Evolutionary conservation across 331 rosid species (phyloP).

Genomic region (Rhamnella rubrinervis): DNA sequence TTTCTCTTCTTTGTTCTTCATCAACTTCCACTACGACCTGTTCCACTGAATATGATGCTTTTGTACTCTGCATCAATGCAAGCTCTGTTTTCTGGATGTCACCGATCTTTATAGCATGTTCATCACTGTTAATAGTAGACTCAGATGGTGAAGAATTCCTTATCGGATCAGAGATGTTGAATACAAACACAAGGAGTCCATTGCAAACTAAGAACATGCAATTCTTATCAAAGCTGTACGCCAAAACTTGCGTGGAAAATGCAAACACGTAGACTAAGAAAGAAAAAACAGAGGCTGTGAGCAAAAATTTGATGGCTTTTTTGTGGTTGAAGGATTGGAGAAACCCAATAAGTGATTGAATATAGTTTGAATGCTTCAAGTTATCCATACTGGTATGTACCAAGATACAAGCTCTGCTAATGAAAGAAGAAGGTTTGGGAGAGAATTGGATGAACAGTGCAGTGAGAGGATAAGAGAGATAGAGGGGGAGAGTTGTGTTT

Average conservation of each 20-base stretch:
- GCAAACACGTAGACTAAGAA: slow-evolving; percentile 19
- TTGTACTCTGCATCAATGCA: background rate
- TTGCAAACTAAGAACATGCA: slow-evolving; percentile 69
- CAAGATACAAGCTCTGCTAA: background rate
- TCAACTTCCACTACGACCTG: slow-evolving; percentile 5
- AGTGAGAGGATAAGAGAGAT: background rate
- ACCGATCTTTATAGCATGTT: background rate
- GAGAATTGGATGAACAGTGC: too few relatives aligned
- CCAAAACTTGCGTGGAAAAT: slow-evolving; percentile 23
- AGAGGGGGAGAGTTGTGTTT: background rate
- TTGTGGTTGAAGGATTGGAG: slow-evolving; percentile 8
- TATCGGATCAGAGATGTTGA: slow-evolving; percentile 38
- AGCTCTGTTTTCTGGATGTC: background rate
- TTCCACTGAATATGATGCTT: background rate
- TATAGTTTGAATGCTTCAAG: slow-evolving; percentile 2
- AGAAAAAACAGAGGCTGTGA: slow-evolving; percentile 29
- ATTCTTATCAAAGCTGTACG: slow-evolving; percentile 40
- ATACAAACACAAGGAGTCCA: slow-evolving; percentile 50
- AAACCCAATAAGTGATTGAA: background rate
- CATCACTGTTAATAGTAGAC: background rate
- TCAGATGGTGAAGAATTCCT: slow-evolving; percentile 19
- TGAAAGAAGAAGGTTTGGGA: too few relatives aligned
- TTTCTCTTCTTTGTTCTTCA: slow-evolving; percentile 1
- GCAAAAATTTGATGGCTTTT: slow-evolving; percentile 29
- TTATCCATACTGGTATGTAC: slow-evolving; percentile 19